Base-by-base conservation (phyloP, 257 asterid species). In the Fraxinus anomala region DNA sequence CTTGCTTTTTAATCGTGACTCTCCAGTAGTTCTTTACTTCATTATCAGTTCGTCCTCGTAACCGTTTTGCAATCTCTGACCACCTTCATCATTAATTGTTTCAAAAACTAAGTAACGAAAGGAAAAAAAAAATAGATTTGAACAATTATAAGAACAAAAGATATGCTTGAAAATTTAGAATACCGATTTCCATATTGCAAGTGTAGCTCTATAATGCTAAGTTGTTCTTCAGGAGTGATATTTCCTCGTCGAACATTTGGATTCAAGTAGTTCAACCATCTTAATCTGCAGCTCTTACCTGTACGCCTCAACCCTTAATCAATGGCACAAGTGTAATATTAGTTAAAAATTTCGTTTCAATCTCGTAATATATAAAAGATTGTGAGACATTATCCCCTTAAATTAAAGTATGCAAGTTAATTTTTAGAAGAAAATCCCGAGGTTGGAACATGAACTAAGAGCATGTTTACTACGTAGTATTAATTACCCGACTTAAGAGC, bases 11-110 rank as follows among this genome's bases (percentile, higher is more conserved):
- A 3, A 83, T 81, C 33, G 39, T 75, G 0, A 80, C 78, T 80
- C 85, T 80, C 87, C 86, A 82, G 30, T 77, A 82, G 77, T 84
- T 84, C 75, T 84, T 84, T 12, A 84, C 78, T 42, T 81, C 85
- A 4, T 85, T 83, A 36, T 83, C 87, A 0, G 82, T 85, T 76
- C 85, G 73, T 3, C 80, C 82, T 0, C 83, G 82, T 40, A 82
- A 80, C 59, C 26, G 65, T 13, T 78, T 31, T 0, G 86, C 85
- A n/a, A 85, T 84, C 74, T 24, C 74, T 33, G 85, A 31, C 85
- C 82, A 84, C 77, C 85, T 84, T 44, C 40, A 65, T 17, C 1
- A 59, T 16, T 68, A 28, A 12, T 4, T 17, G 9, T 61, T 39
- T 31, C 49, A 44, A 44, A 61, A 34, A 30, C 24, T 31, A 74